Conservation (phyloP, 495 filamentous ascomycete species). For the Penicillium manginii region DNA sequence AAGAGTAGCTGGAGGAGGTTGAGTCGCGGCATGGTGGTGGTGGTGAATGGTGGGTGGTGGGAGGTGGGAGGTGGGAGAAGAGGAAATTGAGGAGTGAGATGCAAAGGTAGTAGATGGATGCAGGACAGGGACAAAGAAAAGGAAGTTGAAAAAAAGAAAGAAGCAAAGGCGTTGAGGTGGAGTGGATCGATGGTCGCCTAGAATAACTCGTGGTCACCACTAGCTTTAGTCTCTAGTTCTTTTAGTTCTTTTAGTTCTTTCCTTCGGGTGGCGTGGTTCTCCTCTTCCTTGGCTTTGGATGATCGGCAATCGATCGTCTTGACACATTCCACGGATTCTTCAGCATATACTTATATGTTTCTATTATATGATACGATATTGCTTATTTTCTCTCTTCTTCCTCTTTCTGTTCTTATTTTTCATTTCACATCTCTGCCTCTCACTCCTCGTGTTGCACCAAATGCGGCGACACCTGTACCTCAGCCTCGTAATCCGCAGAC, state of each 20-base stretch:
- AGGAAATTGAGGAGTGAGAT: not conserved
- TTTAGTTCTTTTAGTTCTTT: too few species aligned
- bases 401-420: too few species aligned
- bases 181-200: not conserved
- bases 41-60: slow-evolving; percentile 25
- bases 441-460: not conserved
- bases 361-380: too few species aligned
- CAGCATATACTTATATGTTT: too few species aligned
- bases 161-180: slow-evolving; percentile 4
- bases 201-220: too few species aligned
- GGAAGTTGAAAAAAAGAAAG: slow-evolving; percentile 8
- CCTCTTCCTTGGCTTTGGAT: too few species aligned
- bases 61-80: slow-evolving; percentile 20
- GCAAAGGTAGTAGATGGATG: not conserved
- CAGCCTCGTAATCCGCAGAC: not conserved
- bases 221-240: too few species aligned
- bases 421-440: too few species aligned
- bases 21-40: slow-evolving; percentile 27
- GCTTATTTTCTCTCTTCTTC: too few species aligned
- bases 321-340: too few species aligned
- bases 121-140: slow-evolving; percentile 1
- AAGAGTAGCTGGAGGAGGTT: slow-evolving; percentile 28
- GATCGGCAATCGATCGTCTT: too few species aligned
- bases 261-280: too few species aligned
- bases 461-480: not conserved